Evolutionary conservation across 345 rosid species (phyloP), one percentile per base, ranked within the genome.

Genomic region (Pistacia atlantica): DNA sequence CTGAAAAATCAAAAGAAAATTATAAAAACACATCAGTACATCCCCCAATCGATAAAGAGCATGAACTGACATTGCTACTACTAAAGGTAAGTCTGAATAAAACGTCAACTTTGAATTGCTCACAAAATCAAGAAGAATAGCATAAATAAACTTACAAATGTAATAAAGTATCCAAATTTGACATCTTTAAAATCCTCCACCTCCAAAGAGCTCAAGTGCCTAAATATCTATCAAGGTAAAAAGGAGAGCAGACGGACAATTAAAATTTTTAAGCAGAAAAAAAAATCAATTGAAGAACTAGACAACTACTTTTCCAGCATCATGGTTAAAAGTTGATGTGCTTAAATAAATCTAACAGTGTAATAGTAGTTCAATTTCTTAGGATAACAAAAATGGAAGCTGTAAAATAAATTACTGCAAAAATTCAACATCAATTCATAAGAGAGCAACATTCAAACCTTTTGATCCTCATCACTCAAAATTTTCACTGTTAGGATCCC

Each of bases 111-210:
- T 1, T 49, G 66, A 71, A 9, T 66, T 49, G 4, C 46, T 57
- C 16, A 46, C 56, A 20, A 48, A 56, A 65, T 25, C 42, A 62
- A 38, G 37, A 52, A 49, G 42, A 65, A 33, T 22, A 37, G 33
- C 33, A 69, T 45, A 52, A 64, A 80, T 72, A 69, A 71, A 83
- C 98, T 88, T 80, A 95, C 99, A 83, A 92, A 92, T 52, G 93
- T 86, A 31, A 95, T 93, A 5, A 95, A 87, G 75, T 92, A 93
- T 71, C 99, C 99, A 22, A 93, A 93, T 78, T 93, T 95, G 75
- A 95, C 89, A 70, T 92, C 99, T 86, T 95, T 92, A 35, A 82
- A 91, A 74, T 93, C 97, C 83, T 90, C 98, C 51, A 95, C 98
- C 65, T 95, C 97, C 52, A 95, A 77, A 67, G 97, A 90, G 71